These are phyloP conservation scores for Ogataea pilisensis DNA, from an alignment of 805 yeast genomes.

Conservation along the genomic window DNA sequence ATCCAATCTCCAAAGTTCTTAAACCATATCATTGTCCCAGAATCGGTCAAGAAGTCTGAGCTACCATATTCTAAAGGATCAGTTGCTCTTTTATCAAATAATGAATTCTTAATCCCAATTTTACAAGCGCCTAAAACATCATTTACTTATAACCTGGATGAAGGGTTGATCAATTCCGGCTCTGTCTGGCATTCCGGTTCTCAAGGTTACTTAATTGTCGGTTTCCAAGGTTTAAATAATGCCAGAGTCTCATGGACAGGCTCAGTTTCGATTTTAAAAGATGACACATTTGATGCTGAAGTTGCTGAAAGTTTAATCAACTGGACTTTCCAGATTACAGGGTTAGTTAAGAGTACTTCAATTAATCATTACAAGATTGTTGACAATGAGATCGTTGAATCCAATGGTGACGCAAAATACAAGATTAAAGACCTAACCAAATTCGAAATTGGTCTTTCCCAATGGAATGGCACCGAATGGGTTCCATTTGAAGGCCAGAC, in stretches of 20 bases:
- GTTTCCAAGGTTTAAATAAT: conserved; percentile 73
- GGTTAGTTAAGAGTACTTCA: conserved; percentile 53
- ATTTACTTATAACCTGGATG: conserved; percentile 47
- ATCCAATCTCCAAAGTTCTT: conserved; percentile 26
- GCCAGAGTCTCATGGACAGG: conserved; percentile 84
- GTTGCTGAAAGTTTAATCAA: conserved; percentile 43
- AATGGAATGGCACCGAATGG: conserved; percentile 56
- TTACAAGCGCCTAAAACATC: conserved; percentile 63
- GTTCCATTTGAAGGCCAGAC: conserved; percentile 51
- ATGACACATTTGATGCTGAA: conserved; percentile 32
- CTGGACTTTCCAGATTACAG: conserved; percentile 75
- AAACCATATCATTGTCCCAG: conserved; percentile 26
- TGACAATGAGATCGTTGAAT: conserved; percentile 34
- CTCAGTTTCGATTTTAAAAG: conserved; percentile 48
- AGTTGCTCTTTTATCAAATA: conserved; percentile 67
- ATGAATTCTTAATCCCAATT: conserved; percentile 66
- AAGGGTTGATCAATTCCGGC: conserved; percentile 32
- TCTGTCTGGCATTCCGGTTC: conserved; percentile 75
- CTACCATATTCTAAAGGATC: conserved; percentile 42
- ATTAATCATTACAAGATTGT: conserved; percentile 52
- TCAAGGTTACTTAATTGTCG: conserved; percentile 73
- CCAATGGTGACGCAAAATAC: conserved; percentile 42
- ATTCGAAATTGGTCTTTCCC: conserved; percentile 49
- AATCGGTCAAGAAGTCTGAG: conserved; percentile 6
- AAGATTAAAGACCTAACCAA: conserved; percentile 69